Base-by-base conservation (phyloP, 768 basidiomycete genomes). In the Rhodosporidiobolus odoratus region DNA sequence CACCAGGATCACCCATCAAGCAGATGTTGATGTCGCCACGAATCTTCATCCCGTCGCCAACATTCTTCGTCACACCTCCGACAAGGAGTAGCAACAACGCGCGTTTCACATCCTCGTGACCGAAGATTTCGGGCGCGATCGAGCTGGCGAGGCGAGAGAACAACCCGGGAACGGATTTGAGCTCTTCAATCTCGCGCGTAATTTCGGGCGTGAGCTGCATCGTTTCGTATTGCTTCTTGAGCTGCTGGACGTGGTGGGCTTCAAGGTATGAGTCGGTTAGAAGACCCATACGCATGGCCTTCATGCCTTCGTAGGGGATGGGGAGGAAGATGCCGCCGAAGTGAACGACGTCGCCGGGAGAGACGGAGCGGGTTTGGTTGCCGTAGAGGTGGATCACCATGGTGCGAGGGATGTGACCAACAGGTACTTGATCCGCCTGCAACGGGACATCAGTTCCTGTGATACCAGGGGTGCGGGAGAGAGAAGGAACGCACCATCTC, bases 1-100 rank as follows among this genome's bases (percentile, higher is more conserved):
- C 95, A 86, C 96, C 96, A 62, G 96, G 96, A 80, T 99, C 96
- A 75, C 96, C 96, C 96, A 99, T 99, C 52, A 99, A 81, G 80
- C 96, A 99, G 25, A 99, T 83, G 76, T 99, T 99, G 81, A 99
- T 83, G 80, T 98, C 96, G 37, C 96, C 96, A 78, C 96, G 86
- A 78, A 99, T 98, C 81, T 91, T 97, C 92, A 99, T 92, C 21
- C 96, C 96, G 77, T 99, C 96, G 10, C 91, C 90, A 79, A 93
- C 92, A 45, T 86, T 83, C 81, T 99, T 99, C 54, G 92, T 96
- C 2, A 94, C 93, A 47, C 96, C 96, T 17, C 96, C 96, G 37
- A 99, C 92, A 21, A 99, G 85, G 3, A 99, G 83, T 9, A 99
- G 81, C 17, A 99, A 81, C 38, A 99, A 82, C 0, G 95, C 95